phyloP scores from a whole-genome alignment of 2,329 filamentous ascomycete genomes.

The Epichloe gansuensis region DNA sequence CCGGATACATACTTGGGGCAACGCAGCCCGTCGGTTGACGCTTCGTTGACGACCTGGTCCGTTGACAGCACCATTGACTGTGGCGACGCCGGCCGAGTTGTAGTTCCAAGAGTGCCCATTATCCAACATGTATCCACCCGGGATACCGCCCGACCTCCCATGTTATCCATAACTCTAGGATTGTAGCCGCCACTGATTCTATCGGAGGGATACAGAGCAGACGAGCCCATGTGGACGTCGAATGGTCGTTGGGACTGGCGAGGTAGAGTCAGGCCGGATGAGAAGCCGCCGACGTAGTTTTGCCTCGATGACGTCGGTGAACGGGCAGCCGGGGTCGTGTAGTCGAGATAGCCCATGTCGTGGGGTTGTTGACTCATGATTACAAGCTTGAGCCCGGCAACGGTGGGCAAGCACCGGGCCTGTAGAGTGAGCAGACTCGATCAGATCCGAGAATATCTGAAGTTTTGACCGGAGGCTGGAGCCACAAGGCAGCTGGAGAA shows the following conservation, averaged over 20 bases:
- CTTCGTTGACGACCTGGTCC: constrained; percentile 46
- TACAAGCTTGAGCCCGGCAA: constrained; percentile 9
- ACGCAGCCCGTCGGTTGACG: constrained; percentile 44
- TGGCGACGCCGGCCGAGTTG: constrained; percentile 51
- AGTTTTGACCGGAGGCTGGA: background rate
- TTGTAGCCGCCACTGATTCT: constrained; percentile 48
- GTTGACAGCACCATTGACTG: constrained; percentile 51
- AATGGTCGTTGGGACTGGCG: constrained; percentile 59
- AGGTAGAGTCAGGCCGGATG: constrained; percentile 29
- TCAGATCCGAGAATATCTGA: background rate
- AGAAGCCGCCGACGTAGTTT: constrained; percentile 42
- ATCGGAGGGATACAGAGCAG: constrained; percentile 60
- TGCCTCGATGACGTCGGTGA: constrained; percentile 57
- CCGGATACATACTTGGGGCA: constrained; percentile 56
- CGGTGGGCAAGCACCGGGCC: constrained; percentile 13
- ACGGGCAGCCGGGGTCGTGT: constrained; percentile 47
- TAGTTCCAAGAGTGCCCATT: constrained; percentile 77
- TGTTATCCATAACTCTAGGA: constrained; percentile 44
- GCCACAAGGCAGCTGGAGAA: background rate
- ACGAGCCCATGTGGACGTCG: constrained; percentile 52
- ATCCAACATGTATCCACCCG: constrained; percentile 41
- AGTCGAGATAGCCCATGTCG: constrained; percentile 62
- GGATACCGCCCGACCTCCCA: constrained; percentile 28
- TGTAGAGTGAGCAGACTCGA: constrained; percentile 7
- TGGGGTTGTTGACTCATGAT: constrained; percentile 37